Evolutionary conservation across 257 asterid genomes (phyloP).

Genomic region (Nicotiana tabacum): DNA sequence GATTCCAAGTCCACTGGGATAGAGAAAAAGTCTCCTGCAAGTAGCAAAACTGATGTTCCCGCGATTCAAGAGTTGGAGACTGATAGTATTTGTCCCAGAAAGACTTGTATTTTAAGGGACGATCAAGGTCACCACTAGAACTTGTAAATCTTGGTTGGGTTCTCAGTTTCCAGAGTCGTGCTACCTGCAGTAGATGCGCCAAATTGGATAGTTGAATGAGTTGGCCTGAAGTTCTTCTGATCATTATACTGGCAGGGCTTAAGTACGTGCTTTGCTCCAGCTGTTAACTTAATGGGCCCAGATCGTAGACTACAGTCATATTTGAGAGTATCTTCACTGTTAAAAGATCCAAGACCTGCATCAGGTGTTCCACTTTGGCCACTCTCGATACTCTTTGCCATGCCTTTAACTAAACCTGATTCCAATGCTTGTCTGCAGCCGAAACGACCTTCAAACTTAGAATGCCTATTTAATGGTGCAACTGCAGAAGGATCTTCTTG

Average conservation of each 20-base stretch:
- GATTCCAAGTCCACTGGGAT: not conserved
- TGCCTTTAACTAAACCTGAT: constrained; percentile 20
- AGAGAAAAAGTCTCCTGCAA: not conserved
- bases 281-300: constrained; percentile 36
- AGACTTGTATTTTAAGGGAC: not conserved
- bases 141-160: constrained; percentile 26
- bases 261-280: constrained; percentile 39
- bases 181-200: constrained; percentile 15
- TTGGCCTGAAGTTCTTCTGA: constrained; percentile 22
- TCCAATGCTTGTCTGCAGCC: constrained; percentile 14
- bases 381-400: constrained; percentile 13
- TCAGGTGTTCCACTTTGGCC: constrained; percentile 17
- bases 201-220: constrained; percentile 25
- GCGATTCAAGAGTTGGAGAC: not conserved
- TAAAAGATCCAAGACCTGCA: constrained; percentile 13
- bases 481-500: constrained; percentile 25
- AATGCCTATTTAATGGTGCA: constrained; percentile 14
- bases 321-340: constrained; percentile 11
- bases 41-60: not conserved
- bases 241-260: constrained; percentile 33
- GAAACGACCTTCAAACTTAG: constrained; percentile 17
- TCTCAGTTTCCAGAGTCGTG: constrained; percentile 27
- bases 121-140: constrained; percentile 24
- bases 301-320: constrained; percentile 21
- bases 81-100: not conserved